These are phyloP conservation scores for Flaveria trinervia DNA, from an alignment of 129 eudicot species.

Conservation along the genomic window DNA sequence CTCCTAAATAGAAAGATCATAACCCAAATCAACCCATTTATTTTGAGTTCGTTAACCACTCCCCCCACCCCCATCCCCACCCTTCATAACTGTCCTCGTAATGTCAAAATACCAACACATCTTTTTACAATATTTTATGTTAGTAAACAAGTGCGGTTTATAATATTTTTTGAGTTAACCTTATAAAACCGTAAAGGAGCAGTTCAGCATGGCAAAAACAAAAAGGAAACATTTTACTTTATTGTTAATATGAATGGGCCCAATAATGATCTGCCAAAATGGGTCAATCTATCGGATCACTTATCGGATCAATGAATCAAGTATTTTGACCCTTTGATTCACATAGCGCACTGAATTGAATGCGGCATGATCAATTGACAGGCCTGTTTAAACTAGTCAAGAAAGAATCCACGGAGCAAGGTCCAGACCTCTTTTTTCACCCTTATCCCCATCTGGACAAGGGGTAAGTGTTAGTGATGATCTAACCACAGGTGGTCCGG, in stretches of 20 bases:
- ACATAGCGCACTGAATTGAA: background rate
- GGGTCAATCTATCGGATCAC: background rate
- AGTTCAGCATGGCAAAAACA: background rate
- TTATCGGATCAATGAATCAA: slow-evolving; percentile 8
- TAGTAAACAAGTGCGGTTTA: background rate
- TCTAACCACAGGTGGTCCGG: slow-evolving; percentile 35
- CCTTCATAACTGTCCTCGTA: background rate
- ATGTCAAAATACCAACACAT: background rate
- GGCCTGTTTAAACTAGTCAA: slow-evolving; percentile 1
- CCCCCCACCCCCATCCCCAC: background rate
- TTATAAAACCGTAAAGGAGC: background rate
- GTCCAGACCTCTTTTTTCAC: slow-evolving; percentile 44
- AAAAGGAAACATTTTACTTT: background rate
- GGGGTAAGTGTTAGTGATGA: slow-evolving; percentile 23
- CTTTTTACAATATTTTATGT: background rate
- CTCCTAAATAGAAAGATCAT: background rate
- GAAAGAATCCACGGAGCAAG: slow-evolving; percentile 5
- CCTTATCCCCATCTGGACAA: slow-evolving; percentile 17
- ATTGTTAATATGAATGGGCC: background rate
- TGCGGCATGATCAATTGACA: background rate
- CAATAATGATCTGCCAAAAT: background rate
- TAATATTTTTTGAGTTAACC: background rate
- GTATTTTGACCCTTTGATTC: background rate
- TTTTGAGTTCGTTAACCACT: background rate
- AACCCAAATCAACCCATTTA: background rate